These are phyloP conservation scores for Cladophialophora bantiana DNA, from an alignment of 2,329 filamentous ascomycete species.

Conservation along the genomic window DNA sequence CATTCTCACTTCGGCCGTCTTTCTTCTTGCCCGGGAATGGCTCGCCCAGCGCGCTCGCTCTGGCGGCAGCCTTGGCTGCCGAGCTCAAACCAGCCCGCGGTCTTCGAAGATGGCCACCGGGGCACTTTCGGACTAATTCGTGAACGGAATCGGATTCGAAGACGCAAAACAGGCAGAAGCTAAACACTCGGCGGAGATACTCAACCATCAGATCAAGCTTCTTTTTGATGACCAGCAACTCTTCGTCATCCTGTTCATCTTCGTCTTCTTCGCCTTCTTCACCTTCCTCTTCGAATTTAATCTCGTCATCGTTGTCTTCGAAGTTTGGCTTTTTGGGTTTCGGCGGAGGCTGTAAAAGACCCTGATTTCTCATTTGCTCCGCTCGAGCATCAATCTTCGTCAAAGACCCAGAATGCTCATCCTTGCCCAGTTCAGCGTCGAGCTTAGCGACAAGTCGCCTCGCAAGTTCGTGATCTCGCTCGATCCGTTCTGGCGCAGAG, in stretches of 20 bases:
- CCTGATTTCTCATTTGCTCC: slow-evolving; percentile 77
- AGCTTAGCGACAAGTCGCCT: slow-evolving; percentile 82
- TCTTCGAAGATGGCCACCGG: slow-evolving; percentile 93
- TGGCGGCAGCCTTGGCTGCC: slow-evolving; percentile 81
- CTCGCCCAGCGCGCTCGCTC: slow-evolving; percentile 81
- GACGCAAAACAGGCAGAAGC: slow-evolving; percentile 99
- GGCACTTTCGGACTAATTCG: slow-evolving; percentile 93
- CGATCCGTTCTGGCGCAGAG: slow-evolving; percentile 89
- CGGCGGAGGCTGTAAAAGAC: slow-evolving; percentile 72
- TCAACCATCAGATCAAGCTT: slow-evolving; percentile 94
- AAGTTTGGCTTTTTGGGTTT: slow-evolving; percentile 61
- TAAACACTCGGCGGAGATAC: slow-evolving; percentile 94
- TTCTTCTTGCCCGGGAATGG: slow-evolving; percentile 85
- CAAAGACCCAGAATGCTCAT: slow-evolving; percentile 74
- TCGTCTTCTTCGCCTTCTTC: slow-evolving; percentile 82
- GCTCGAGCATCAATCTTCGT: slow-evolving; percentile 85
- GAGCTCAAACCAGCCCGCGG: slow-evolving; percentile 85
- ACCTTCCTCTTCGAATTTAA: slow-evolving; percentile 67
- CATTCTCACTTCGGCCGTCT: slow-evolving; percentile 66
- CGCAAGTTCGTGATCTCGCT: slow-evolving; percentile 85
- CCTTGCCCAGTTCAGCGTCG: slow-evolving; percentile 76
- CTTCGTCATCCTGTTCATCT: slow-evolving; percentile 88
- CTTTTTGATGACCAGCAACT: slow-evolving; percentile 91
- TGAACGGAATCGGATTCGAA: slow-evolving; percentile 98
- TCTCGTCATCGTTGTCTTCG: slow-evolving; percentile 54